Evolutionary conservation across 2,329 filamentous ascomycete species (phyloP), one percentile per base, ranked within the genome.

Genomic region (Fusarium marasasianum): DNA sequence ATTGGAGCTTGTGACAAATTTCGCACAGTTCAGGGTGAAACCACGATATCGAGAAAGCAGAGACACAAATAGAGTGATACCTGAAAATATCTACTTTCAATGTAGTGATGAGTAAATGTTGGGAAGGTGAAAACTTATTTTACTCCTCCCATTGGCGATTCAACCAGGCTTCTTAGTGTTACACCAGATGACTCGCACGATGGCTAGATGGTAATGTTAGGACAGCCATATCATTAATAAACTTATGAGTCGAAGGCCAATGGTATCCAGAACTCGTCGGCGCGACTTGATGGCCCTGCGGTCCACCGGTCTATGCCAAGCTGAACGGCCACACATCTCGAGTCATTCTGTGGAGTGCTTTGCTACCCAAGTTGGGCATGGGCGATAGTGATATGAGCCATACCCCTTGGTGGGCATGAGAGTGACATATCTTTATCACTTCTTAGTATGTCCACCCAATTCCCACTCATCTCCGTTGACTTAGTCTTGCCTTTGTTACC

Each of bases 371-470:
- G 33, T 37, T 53, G 20, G 45, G 24, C 31, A 64, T 57, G 44
- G 59, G 51, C 29, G 33, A 31, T 60, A 51, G 47, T 66, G 47
- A 53, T 60, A 29, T 37, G 31, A 31, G 17, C 48, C 48, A 53
- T 35, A n/a, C n/a, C 43, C 35, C 45, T 44, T 44, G n/a, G 33
- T 24, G 38, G 60, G 40, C 29, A 37, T 43, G 43, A 56, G 43
- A 47, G 63, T 72, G 59, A 43, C 60, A 73, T 66, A 18, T 57
- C 56, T 26, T 22, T 20, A 41, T 54, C 44, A 70, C 71, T 74
- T 63, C 71, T 68, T 43, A 31, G 31, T 68, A 68, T 74, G 71
- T 33, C 71, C 58, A 47, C 35, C 26, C 38, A 63, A 69, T 33
- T 31, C 56, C 65, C 71, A 37, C 47, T 69, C 67, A 48, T 58